Evolutionary conservation across 257 asterid genomes (phyloP).

Genomic region (Misopates orontium): DNA sequence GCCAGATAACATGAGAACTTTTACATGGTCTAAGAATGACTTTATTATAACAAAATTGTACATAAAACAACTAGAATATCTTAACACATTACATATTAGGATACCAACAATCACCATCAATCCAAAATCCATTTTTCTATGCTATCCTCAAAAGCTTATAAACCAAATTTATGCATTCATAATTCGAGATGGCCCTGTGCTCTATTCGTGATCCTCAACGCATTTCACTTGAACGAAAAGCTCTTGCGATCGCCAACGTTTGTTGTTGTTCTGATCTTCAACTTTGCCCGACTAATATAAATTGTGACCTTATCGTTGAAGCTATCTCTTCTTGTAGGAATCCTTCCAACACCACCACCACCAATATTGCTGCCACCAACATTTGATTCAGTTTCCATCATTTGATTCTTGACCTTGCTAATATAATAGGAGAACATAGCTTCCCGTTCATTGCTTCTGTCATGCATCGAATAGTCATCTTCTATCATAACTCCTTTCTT

Average conservation of each 20-base stretch:
- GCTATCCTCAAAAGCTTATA: too few relatives aligned
- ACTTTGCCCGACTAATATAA: slow-evolving; percentile 45
- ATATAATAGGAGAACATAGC: slow-evolving; percentile 35
- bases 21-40: too few relatives aligned
- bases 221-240: too few relatives aligned
- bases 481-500: slow-evolving; percentile 5
- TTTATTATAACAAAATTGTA: too few relatives aligned
- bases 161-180: too few relatives aligned
- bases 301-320: slow-evolving; percentile 43
- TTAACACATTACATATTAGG: too few relatives aligned
- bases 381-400: slow-evolving; percentile 32
- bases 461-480: slow-evolving; percentile 10
- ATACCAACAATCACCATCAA: too few relatives aligned
- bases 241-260: slow-evolving; percentile 26
- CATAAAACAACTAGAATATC: too few relatives aligned
- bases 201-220: too few relatives aligned
- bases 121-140: too few relatives aligned
- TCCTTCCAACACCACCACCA: not conserved
- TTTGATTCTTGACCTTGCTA: slow-evolving; percentile 31
- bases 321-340: slow-evolving; percentile 50
- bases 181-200: too few relatives aligned
- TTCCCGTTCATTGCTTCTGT: slow-evolving; percentile 21
- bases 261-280: slow-evolving; percentile 41
- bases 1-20: too few relatives aligned
- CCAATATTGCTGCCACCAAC: slow-evolving; percentile 33